Conservation (phyloP, 2,329 filamentous ascomycete species). For the Helminthosporium solani region DNA sequence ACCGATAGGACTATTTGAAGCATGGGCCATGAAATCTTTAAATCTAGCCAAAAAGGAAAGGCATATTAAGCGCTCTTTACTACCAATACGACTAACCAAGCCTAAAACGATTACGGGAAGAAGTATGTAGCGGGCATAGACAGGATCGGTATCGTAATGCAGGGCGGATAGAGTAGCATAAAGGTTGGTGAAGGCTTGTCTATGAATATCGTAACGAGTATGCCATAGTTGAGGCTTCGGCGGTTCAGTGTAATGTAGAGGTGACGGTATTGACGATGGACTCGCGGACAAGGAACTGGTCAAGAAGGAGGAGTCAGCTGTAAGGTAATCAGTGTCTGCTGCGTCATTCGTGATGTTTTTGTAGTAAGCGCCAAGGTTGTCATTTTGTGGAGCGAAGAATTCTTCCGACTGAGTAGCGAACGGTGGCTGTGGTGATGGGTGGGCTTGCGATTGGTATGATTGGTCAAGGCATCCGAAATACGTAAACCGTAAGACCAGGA, state of each 20-base stretch:
- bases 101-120: constrained; percentile 21
- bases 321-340: constrained; percentile 7
- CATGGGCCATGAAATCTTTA: constrained; percentile 11
- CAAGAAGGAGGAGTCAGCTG: constrained; percentile 3
- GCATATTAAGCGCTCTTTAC: constrained; percentile 19
- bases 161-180: constrained; percentile 8
- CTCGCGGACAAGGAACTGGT: constrained; percentile 13
- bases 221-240: constrained; percentile 16
- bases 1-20: constrained; percentile 10
- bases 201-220: constrained; percentile 21
- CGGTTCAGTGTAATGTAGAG: constrained; percentile 5
- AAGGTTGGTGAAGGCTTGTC: constrained; percentile 18
- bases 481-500: constrained; percentile 21
- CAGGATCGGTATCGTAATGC: constrained; percentile 7
- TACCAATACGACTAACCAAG: constrained; percentile 16
- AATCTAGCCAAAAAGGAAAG: constrained; percentile 12
- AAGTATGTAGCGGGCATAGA: constrained; percentile 14
- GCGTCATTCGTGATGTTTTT: neutral
- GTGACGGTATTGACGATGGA: constrained; percentile 20
- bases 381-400: neutral
- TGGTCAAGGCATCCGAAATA: constrained; percentile 21
- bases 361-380: constrained; percentile 1
- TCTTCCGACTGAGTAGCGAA: neutral
- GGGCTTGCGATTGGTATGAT: constrained; percentile 4
- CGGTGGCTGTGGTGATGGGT: constrained; percentile 10